Base-by-base conservation (phyloP, 1,284 basidiomycete species). In the Grifola frondosa region DNA sequence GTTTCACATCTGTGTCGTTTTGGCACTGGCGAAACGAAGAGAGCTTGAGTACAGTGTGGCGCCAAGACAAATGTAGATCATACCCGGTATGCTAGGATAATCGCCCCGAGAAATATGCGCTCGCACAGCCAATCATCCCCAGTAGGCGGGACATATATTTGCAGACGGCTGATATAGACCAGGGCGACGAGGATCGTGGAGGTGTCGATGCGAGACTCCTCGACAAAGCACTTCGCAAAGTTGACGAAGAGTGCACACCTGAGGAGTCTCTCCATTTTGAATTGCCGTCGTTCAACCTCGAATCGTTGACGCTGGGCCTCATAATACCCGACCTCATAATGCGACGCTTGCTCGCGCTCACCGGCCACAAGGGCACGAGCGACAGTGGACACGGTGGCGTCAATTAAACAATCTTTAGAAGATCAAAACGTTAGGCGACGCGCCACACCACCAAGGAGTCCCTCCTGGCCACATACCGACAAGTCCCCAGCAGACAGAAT, bases 61-160 rank as follows among this genome's bases (percentile, higher is more conserved):
- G 6, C 10, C 19, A 23, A 6, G n/a, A 6, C n/a, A 16, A 15
- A 32, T 16, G 39, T 25, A n/a, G 37, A 40, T 43, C 70, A 55
- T 62, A 81, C 81, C 72, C 84, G 84, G 61, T 73, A 74, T 17
- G 82, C 81, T 23, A 75, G 64, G 53, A 83, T 80, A 42, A 84
- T 53, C 26, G 81, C 77, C 34, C 80, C 82, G 26, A 84, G 65
- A 54, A 84, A 79, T n/a, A 84, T 77, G 25, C 81, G 72, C 57
- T 84, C 81, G 23, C 80, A 70, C 13, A 80, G 78, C 79, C 80
- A 83, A 48, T 80, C 75, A 50, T 79, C 77, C 44, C 76, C 58
- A 12, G 77, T 77, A 48, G 81, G 78, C 44, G 77, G 73, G 20
- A 84, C 65, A 61, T 80, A 73, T 4, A 73, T 71, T 44, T 74